Conservation (phyloP, 2,329 filamentous ascomycete species). For the Trichophyton verrucosum region DNA sequence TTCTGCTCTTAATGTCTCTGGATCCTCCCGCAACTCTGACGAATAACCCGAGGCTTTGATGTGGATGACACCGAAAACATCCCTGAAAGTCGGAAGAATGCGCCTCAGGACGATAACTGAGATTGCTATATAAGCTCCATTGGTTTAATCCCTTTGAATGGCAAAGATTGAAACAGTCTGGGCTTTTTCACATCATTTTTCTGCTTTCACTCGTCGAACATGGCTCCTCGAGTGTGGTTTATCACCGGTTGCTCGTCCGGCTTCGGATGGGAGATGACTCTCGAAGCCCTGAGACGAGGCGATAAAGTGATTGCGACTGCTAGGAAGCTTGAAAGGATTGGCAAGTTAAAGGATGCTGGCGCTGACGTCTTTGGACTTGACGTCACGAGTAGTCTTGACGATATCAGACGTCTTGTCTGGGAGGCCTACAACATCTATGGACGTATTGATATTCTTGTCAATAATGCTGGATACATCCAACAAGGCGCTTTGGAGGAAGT, state of each 20-base stretch:
- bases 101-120: not conserved
- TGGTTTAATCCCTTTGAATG: not conserved
- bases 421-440: conserved; percentile 16
- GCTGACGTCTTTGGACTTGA: conserved; percentile 19
- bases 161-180: no score
- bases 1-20: not conserved
- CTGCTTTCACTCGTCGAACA: not conserved
- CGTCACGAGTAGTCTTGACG: conserved; percentile 15
- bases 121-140: not conserved
- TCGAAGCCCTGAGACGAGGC: conserved; percentile 19
- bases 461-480: conserved; percentile 23
- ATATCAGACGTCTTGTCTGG: conserved; percentile 14
- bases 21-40: not conserved
- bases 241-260: conserved; percentile 27
- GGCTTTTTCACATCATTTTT: not conserved
- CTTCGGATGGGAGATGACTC: conserved; percentile 21
- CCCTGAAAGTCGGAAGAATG: not conserved
- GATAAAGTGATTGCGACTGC: conserved; percentile 28
- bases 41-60: not conserved
- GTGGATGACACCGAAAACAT: not conserved
- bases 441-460: conserved; percentile 25
- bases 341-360: conserved; percentile 18
- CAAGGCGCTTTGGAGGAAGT: conserved; percentile 21
- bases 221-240: conserved; percentile 22
- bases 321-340: conserved; percentile 20